phyloP scores from a whole-genome alignment of 768 basidiomycete genomes.

The Tricholomella constricta region DNA sequence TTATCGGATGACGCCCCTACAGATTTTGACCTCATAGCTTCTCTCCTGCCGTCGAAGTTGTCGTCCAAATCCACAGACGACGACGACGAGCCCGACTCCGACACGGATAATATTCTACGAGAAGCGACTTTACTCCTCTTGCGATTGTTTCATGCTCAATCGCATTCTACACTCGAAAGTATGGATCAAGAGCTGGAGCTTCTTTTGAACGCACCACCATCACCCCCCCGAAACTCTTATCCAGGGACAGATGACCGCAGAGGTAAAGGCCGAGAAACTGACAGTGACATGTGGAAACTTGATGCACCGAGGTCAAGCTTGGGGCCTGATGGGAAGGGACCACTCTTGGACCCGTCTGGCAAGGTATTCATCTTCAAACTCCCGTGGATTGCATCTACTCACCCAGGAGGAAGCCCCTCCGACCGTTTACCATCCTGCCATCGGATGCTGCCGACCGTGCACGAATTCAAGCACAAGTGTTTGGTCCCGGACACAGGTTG shows the following conservation, averaged over 20 bases:
- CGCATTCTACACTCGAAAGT: constrained; percentile 65
- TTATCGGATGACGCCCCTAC: constrained; percentile 34
- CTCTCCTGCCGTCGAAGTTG: constrained; percentile 51
- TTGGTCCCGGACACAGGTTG: constrained; percentile 77
- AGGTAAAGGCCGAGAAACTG: constrained; percentile 39
- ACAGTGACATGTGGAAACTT: constrained; percentile 71
- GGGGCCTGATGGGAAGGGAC: constrained; percentile 53
- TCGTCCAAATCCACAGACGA: constrained; percentile 22
- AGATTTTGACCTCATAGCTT: constrained; percentile 65
- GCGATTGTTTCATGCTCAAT: constrained; percentile 70
- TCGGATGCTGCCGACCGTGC: constrained; percentile 67
- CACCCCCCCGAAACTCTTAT: constrained; percentile 29
- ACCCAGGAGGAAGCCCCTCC: constrained; percentile 59
- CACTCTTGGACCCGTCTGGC: constrained; percentile 73
- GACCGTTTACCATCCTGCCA: constrained; percentile 92
- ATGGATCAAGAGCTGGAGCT: constrained; percentile 74
- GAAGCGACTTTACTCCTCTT: constrained; percentile 71
- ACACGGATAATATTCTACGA: constrained; percentile 66
- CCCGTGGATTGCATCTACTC: background rate
- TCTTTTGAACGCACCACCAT: constrained; percentile 54
- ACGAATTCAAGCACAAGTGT: constrained; percentile 77
- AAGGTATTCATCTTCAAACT: constrained; percentile 50
- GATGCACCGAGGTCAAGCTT: constrained; percentile 53
- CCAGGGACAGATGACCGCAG: constrained; percentile 38
- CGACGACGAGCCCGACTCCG: constrained; percentile 54